Evolutionary conservation across 2,329 filamentous ascomycete genomes (phyloP), one percentile per base, ranked within the genome.

Genomic region (Sporothrix pseudoabietina): DNA sequence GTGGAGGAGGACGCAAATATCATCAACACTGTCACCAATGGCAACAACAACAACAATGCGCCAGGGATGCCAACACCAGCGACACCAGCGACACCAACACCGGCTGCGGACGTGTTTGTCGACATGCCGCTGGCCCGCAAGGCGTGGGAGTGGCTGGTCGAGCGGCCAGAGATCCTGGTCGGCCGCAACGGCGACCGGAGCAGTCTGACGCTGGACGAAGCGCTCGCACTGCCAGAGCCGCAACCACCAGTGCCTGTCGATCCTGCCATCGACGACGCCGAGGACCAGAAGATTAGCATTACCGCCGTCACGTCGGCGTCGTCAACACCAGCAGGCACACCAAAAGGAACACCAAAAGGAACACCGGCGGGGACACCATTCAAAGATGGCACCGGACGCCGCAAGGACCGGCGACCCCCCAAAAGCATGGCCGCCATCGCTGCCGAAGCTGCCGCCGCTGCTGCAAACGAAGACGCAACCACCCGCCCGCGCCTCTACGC

Each of bases 401-500:
- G n/a, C n/a, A 22, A 57, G 26, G 35, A 35, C 26, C 26, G 14
- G 41, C 9, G 30, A 16, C n/a, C n/a, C 6, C 12, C 26, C 30
- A 71, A 39, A 14, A 61, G 14, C 35, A 59, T 19, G 35, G 35
- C 22, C 26, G n/a, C 10, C 44, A 54, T 52, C 4, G 39, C 68
- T 7, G 55, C 30, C 14, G 22, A 61, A 12, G 54, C 54, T 3
- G 44, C 57, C 2, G 72, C 72, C 19, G 47, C 66, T n/a, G 22
- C 52, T 10, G 32, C 16, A 19, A 41, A 71, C 49, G 71, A 76
- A 19, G 44, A 72, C 49, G 75, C 75, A 5, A 22, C 59, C 9
- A 57, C 76, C 72, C 76, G 77, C 6, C 81, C 81, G 2, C 78
- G 80, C 19, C 78, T 90, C 1, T 84, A 84, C 73, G 84, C 87